Conservation (phyloP, 306 rosid species). For the Purshia tridentata region DNA sequence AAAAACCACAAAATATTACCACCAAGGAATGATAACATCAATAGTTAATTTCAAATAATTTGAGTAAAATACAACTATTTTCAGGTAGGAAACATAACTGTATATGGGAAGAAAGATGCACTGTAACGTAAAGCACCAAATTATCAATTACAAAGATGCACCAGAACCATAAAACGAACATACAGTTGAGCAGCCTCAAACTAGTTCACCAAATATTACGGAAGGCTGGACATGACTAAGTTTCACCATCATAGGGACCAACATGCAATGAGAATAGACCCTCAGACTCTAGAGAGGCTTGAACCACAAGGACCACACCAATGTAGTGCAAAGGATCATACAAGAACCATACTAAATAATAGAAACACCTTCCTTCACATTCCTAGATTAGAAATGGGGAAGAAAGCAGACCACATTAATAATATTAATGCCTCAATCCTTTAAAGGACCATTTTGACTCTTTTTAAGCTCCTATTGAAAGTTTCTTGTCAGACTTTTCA, state of each 20-base stretch:
- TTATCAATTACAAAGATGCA: not conserved
- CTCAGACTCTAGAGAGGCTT: not conserved
- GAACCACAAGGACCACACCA: not conserved
- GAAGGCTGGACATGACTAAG: not conserved
- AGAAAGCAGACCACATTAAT: too few relatives aligned
- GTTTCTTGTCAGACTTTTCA: too few relatives aligned
- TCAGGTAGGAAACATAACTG: not conserved
- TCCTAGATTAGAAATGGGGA: too few relatives aligned
- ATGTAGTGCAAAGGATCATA: too few relatives aligned
- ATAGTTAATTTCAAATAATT: constrained; percentile 4
- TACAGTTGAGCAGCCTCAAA: not conserved
- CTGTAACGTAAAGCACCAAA: not conserved
- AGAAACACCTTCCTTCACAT: too few relatives aligned
- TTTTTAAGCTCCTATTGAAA: too few relatives aligned
- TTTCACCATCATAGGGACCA: not conserved
- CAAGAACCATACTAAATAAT: too few relatives aligned
- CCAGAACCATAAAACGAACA: not conserved
- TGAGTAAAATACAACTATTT: not conserved
- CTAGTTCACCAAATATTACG: not conserved
- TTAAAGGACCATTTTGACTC: too few relatives aligned
- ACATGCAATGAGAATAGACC: not conserved
- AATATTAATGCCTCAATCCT: too few relatives aligned
- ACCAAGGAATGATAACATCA: not conserved
- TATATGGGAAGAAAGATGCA: not conserved
- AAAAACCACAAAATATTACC: not conserved